Evolutionary conservation across 441 rosid species (phyloP).

Genomic region (Erysimum cheiri): DNA sequence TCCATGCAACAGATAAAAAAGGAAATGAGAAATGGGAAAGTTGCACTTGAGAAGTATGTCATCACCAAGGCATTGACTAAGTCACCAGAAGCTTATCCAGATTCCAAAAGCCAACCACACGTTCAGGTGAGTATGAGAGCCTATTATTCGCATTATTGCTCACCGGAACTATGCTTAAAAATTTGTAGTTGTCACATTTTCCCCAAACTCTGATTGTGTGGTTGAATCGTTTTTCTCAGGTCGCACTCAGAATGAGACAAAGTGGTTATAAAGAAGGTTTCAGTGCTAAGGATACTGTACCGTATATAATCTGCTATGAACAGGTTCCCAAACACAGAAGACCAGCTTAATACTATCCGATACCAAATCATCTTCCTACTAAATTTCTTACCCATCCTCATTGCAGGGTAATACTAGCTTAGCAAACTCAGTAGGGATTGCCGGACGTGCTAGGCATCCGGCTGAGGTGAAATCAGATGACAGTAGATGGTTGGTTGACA

Average conservation of each 20-base stretch:
- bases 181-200: background rate
- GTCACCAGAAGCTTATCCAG: slow-evolving; percentile 93
- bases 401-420: slow-evolving; percentile 64
- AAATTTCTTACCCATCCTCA: slow-evolving; percentile 18
- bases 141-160: slow-evolving; percentile 2
- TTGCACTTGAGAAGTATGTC: slow-evolving; percentile 85
- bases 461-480: slow-evolving; percentile 84
- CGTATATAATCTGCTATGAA: slow-evolving; percentile 90
- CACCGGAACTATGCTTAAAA: too few species aligned
- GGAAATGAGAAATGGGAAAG: slow-evolving; percentile 93
- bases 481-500: slow-evolving; percentile 92
- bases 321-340: slow-evolving; percentile 63
- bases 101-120: slow-evolving; percentile 98
- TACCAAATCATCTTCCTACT: slow-evolving; percentile 18
- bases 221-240: slow-evolving; percentile 57
- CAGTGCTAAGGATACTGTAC: slow-evolving; percentile 88
- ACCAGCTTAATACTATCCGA: slow-evolving; percentile 26
- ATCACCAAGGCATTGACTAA: slow-evolving; percentile 95
- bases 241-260: slow-evolving; percentile 88
- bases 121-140: slow-evolving; percentile 71
- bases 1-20: slow-evolving; percentile 74
- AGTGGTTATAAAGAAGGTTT: slow-evolving; percentile 85
- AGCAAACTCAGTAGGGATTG: slow-evolving; percentile 74
- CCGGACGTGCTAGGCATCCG: slow-evolving; percentile 96
- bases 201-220: slow-evolving; percentile 28